phyloP scores from a whole-genome alignment of 1,284 basidiomycete species.

The Somion occarium region DNA sequence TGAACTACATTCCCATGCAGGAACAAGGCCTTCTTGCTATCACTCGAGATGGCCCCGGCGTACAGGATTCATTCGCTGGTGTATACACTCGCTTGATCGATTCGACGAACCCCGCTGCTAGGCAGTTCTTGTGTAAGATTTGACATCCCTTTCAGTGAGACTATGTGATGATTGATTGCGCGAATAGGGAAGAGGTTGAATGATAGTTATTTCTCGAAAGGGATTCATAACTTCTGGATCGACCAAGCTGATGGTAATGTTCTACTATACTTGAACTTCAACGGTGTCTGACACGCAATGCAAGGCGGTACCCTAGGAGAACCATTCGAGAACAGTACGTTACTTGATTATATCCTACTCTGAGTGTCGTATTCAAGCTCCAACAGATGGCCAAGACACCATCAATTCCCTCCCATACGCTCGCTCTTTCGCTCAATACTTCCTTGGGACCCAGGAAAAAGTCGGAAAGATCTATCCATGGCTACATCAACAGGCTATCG shows the following conservation, averaged over 20 bases:
- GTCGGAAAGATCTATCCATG: constrained; percentile 38
- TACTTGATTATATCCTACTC: neutral
- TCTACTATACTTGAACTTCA: neutral
- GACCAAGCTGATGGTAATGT: constrained; percentile 32
- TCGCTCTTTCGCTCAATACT: constrained; percentile 35
- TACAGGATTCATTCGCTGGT: constrained; percentile 36
- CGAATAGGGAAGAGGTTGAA: constrained; percentile 37
- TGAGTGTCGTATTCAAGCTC: neutral
- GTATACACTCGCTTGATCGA: constrained; percentile 34
- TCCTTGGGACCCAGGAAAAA: constrained; percentile 35
- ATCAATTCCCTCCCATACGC: constrained; percentile 32
- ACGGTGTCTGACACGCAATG: no score
- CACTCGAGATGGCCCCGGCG: constrained; percentile 35
- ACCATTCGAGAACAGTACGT: constrained; percentile 34
- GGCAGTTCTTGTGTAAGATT: constrained; percentile 18
- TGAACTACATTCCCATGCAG: constrained; percentile 33
- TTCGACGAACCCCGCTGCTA: constrained; percentile 21
- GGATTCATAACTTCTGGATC: constrained; percentile 40
- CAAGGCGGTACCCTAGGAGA: constrained; percentile 33
- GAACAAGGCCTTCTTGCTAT: constrained; percentile 32
- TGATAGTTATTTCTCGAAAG: constrained; percentile 38
- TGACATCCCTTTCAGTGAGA: neutral
- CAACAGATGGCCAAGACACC: constrained; percentile 29
- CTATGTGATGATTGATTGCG: neutral
- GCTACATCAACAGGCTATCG: constrained; percentile 33